A percentile compares a stretch with the other conserved stretches of the same genome.
Evolutionary conservation across 2,329 filamentous ascomycete species (phyloP).

Genomic region (Lachnellula cervina): DNA sequence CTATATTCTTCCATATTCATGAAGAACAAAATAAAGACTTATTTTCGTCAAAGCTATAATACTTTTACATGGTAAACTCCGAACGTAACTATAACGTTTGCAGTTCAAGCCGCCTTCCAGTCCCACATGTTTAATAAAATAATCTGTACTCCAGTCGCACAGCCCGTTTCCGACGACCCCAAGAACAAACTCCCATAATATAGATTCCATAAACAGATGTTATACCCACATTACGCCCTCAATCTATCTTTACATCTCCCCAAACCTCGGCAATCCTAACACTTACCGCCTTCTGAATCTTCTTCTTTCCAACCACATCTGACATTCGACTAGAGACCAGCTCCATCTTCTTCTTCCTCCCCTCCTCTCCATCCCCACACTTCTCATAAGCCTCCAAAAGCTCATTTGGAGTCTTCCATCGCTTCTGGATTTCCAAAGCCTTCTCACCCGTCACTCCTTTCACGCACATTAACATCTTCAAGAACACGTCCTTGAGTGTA

Average conservation of each 20-base stretch:
- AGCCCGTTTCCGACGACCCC: too few relatives aligned
- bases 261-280: slow-evolving; percentile 69
- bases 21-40: neutral
- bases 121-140: too few relatives aligned
- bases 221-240: neutral
- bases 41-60: neutral
- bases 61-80: too few relatives aligned
- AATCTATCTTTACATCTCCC: slow-evolving; percentile 40
- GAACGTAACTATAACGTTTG: too few relatives aligned
- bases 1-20: neutral
- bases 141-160: too few relatives aligned
- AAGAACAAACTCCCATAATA: neutral
- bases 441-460: slow-evolving; percentile 71
- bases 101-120: too few relatives aligned
- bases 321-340: slow-evolving; percentile 55
- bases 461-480: slow-evolving; percentile 85
- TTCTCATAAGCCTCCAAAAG: slow-evolving; percentile 65
- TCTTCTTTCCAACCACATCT: slow-evolving; percentile 61
- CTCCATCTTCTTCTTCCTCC: slow-evolving; percentile 52
- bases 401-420: slow-evolving; percentile 69
- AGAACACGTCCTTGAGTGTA: slow-evolving; percentile 67
- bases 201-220: neutral
- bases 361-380: slow-evolving; percentile 41
- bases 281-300: slow-evolving; percentile 60
- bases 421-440: slow-evolving; percentile 71